phyloP scores from a whole-genome alignment of 2,329 filamentous ascomycete genomes.

The Rachicladosporium sp. region DNA sequence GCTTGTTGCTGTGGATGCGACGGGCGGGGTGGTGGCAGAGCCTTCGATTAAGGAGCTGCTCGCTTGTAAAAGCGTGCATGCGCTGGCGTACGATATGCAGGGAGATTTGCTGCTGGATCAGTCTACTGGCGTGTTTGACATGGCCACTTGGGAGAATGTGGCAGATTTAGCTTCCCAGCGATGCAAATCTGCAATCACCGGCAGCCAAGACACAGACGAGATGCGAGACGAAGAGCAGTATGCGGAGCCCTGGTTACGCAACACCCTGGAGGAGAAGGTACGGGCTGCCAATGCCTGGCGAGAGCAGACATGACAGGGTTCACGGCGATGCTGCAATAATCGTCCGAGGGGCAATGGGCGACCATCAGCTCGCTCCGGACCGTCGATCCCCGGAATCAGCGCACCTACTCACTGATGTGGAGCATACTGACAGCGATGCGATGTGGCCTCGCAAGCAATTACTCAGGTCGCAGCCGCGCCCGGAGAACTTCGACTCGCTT shows the following conservation, averaged over 20 bases:
- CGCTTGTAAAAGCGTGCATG: conserved; percentile 60
- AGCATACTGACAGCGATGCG: too few relatives aligned
- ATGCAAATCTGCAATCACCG: conserved; percentile 42
- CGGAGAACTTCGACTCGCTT: too few relatives aligned
- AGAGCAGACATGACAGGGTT: conserved; percentile 16
- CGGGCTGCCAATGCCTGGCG: conserved; percentile 30
- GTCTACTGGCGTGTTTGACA: conserved; percentile 67
- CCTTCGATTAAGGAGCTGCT: conserved; percentile 53
- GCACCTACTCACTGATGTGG: too few relatives aligned
- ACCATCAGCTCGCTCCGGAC: too few relatives aligned
- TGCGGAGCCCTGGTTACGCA: conserved; percentile 27
- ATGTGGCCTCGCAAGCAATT: too few relatives aligned
- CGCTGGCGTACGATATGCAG: conserved; percentile 67
- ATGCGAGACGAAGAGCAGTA: conserved; percentile 27
- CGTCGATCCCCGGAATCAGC: too few relatives aligned
- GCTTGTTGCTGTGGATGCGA: conserved; percentile 44
- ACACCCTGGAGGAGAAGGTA: conserved; percentile 28
- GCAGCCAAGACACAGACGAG: conserved; percentile 23
- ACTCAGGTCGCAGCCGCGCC: too few relatives aligned
- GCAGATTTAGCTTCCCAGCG: conserved; percentile 51
- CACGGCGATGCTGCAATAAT: too few relatives aligned
- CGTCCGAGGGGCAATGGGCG: too few relatives aligned
- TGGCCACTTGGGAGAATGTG: conserved; percentile 62
- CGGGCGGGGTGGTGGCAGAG: conserved; percentile 28
- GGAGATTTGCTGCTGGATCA: conserved; percentile 65